Evolutionary conservation across 2,329 filamentous ascomycete genomes (phyloP), one percentile per base, ranked within the genome.

Genomic region (Fusarium dlaminii): DNA sequence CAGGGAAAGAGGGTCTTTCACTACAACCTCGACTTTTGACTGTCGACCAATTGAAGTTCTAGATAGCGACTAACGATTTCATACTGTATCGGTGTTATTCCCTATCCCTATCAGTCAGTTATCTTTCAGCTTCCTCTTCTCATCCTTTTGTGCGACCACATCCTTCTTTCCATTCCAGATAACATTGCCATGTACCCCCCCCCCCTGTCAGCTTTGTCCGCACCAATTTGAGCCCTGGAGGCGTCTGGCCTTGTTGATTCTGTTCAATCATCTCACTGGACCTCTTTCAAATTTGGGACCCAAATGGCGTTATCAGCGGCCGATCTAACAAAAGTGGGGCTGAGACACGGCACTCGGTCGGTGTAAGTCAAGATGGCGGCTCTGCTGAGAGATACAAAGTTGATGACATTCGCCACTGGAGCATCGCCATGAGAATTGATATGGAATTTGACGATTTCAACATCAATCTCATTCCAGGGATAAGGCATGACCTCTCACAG

Each of bases 241-340:
- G 48, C 45, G 61, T 45, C 54, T 40, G 39, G 48, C 49, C 63
- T 62, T 39, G 56, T 54, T 32, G 14, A 30, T 63, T 66, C 39
- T 52, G 45, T 32, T 66, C 64, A 70, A 77, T 74, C 71, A 72
- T 64, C 24, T 74, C 59, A 55, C 34, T 59, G 57, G 62, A 64
- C 17, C 62, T 66, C 68, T 78, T 67, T 78, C 66, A 49, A 78
- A 78, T 78, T 76, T 74, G 51, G 49, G 55, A 29, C 69, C 37
- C 30, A 67, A 69, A 78, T 78, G 76, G 76, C 76, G 76, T 78
- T 77, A 78, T 78, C 76, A 73, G 64, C 70, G 45, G 66, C 75
- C 72, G 75, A 78, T 78, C 75, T 74, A 68, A 42, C 66, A 76
- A 68, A 73, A 74, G 75, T 69, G 76, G 76, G 27, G 24, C 59